A percentile compares a stretch with the other conserved stretches of the same genome.
phyloP scores from a whole-genome alignment of 148 eudicot species.

The Salicornia ramosissima region DNA sequence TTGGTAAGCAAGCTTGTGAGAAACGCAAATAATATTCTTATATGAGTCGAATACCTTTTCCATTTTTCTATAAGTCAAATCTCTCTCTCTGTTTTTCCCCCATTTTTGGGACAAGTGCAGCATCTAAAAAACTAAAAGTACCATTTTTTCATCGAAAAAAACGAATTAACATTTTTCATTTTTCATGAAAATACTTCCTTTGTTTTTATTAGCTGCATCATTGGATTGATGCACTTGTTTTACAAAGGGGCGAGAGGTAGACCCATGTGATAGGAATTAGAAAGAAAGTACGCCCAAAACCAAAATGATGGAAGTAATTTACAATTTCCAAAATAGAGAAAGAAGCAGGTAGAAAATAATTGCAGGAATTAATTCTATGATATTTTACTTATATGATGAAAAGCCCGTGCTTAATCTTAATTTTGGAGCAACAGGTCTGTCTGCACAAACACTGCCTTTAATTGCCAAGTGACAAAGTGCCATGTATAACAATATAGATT shows the following conservation, averaged over 20 bases:
- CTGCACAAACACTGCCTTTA: neutral
- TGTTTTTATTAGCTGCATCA: neutral
- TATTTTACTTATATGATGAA: neutral
- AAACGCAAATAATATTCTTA: neutral
- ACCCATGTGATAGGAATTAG: neutral
- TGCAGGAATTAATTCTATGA: neutral
- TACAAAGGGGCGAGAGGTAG: neutral
- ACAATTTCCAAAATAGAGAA: neutral
- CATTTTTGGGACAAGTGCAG: neutral
- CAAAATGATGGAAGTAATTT: neutral
- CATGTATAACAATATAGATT: neutral
- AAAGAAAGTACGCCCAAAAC: neutral
- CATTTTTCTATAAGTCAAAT: neutral
- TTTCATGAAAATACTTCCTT: neutral
- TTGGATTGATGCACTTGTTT: neutral
- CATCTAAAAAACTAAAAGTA: neutral
- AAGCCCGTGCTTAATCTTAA: neutral
- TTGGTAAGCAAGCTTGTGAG: conserved; percentile 1
- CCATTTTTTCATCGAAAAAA: neutral
- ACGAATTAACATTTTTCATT: neutral
- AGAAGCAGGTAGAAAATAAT: neutral
- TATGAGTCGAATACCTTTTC: neutral
- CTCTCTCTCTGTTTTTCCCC: neutral
- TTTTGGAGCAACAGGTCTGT: conserved; percentile 1
- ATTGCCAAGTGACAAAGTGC: neutral